phyloP scores from a whole-genome alignment of 305 asterid species.

The Ajuga reptans region DNA sequence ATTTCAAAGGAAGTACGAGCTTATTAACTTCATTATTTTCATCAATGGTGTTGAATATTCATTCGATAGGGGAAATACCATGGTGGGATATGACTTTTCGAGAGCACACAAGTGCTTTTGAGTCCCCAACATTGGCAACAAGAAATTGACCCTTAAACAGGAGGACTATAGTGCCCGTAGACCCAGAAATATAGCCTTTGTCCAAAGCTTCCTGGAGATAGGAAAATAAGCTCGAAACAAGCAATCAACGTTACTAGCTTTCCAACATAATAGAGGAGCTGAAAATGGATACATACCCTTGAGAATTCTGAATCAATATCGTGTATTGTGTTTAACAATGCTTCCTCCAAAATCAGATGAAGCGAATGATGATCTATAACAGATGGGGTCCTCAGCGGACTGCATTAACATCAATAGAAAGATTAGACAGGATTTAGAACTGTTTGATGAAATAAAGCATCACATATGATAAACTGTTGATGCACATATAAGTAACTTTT shows the following conservation, averaged over 20 bases:
- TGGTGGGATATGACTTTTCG: slow-evolving; percentile 18
- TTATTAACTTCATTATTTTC: not conserved
- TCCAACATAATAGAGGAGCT: slow-evolving; percentile 6
- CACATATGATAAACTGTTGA: not conserved
- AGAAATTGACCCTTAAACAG: slow-evolving; percentile 40
- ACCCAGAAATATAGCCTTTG: slow-evolving; percentile 45
- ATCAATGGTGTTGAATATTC: not conserved
- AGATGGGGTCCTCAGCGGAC: slow-evolving; percentile 19
- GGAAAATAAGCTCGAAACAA: slow-evolving; percentile 15
- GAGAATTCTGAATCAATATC: slow-evolving; percentile 65
- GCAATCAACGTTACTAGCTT: slow-evolving; percentile 8
- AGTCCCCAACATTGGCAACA: slow-evolving; percentile 60
- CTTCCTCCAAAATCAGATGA: slow-evolving; percentile 40
- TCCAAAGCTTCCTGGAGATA: slow-evolving; percentile 51
- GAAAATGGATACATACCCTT: slow-evolving; percentile 28
- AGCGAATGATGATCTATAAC: slow-evolving; percentile 26
- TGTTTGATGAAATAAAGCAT: not conserved
- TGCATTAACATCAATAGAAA: slow-evolving; percentile 19
- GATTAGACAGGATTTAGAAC: not conserved
- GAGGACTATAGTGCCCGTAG: slow-evolving; percentile 47
- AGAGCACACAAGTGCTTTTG: slow-evolving; percentile 64
- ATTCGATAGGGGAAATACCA: not conserved
- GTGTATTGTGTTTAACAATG: slow-evolving; percentile 48
- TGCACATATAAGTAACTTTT: not conserved
- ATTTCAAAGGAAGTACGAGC: not conserved